Conservation (phyloP, 371 early-diverging fungal genomes). For the Mortierella sp. region DNA sequence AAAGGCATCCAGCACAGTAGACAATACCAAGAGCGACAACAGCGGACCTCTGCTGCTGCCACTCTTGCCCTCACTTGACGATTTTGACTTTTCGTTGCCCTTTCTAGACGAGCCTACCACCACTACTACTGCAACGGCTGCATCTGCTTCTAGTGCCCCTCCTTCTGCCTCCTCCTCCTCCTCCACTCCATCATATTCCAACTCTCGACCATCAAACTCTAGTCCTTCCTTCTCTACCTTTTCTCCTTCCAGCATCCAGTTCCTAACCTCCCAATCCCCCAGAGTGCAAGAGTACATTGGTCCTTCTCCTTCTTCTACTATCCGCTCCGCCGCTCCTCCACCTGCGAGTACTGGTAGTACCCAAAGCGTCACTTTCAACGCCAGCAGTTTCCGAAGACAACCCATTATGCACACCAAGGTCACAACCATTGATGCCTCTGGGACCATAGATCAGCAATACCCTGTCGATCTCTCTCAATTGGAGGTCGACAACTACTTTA, state of each 20-base stretch:
- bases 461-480: constrained; percentile 25
- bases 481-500: constrained; percentile 27
- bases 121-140: neutral
- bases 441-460: constrained; percentile 18
- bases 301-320: constrained; percentile 14
- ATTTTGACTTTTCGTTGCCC: constrained; percentile 36
- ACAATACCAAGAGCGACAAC: constrained; percentile 6
- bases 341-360: neutral
- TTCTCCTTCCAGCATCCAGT: constrained; percentile 34
- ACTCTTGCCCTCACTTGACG: constrained; percentile 29
- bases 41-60: constrained; percentile 23
- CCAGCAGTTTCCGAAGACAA: neutral
- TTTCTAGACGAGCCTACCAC: constrained; percentile 21
- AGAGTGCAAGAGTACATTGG: constrained; percentile 31
- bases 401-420: constrained; percentile 25
- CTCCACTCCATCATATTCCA: constrained; percentile 18
- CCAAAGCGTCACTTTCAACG: neutral
- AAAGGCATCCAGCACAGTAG: neutral
- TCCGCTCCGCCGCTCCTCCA: constrained; percentile 11
- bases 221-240: constrained; percentile 18
- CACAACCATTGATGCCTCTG: constrained; percentile 36
- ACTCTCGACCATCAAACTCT: constrained; percentile 18
- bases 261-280: constrained; percentile 41
- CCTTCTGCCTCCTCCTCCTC: constrained; percentile 7
- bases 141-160: neutral